phyloP scores from a whole-genome alignment of 2,329 filamentous ascomycete species.

The Proliferodiscus dingleyae region DNA sequence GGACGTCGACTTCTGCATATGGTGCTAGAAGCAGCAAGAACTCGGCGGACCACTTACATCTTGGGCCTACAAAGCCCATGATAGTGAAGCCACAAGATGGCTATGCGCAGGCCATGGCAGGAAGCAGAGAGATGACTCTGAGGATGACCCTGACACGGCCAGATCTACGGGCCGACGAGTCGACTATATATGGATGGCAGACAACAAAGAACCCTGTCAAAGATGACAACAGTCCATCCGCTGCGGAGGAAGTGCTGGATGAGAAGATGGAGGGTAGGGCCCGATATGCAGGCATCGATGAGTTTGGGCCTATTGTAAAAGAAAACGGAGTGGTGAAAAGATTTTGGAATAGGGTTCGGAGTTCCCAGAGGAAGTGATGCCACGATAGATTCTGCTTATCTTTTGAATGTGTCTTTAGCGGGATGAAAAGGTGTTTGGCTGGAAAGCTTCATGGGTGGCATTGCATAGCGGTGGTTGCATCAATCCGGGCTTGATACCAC shows the following conservation, averaged over 20 bases:
- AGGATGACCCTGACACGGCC: slow-evolving; percentile 92
- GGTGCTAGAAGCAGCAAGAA: slow-evolving; percentile 31
- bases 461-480: slow-evolving; percentile 12
- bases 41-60: slow-evolving; percentile 35
- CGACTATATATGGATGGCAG: slow-evolving; percentile 68
- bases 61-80: slow-evolving; percentile 23
- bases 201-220: slow-evolving; percentile 32
- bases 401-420: slow-evolving; percentile 3
- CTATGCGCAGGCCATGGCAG: slow-evolving; percentile 47
- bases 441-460: slow-evolving; percentile 4
- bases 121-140: slow-evolving; percentile 85
- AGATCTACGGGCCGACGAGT: slow-evolving; percentile 73
- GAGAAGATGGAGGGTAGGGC: slow-evolving; percentile 44
- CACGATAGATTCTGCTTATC: neutral
- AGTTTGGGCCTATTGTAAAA: slow-evolving; percentile 39
- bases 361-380: slow-evolving; percentile 20
- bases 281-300: slow-evolving; percentile 31
- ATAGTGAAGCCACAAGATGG: slow-evolving; percentile 31
- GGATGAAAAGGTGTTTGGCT: neutral
- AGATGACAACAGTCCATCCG: slow-evolving; percentile 49
- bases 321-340: slow-evolving; percentile 56
- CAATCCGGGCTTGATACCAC: slow-evolving; percentile 19
- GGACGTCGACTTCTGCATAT: slow-evolving; percentile 9
- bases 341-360: slow-evolving; percentile 56
- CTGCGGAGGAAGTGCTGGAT: slow-evolving; percentile 50